A percentile compares a stretch with the other conserved stretches of the same genome.
Evolutionary conservation across 108 stramenopile genomes (phyloP).

Genomic region (Ochromonas danica): DNA sequence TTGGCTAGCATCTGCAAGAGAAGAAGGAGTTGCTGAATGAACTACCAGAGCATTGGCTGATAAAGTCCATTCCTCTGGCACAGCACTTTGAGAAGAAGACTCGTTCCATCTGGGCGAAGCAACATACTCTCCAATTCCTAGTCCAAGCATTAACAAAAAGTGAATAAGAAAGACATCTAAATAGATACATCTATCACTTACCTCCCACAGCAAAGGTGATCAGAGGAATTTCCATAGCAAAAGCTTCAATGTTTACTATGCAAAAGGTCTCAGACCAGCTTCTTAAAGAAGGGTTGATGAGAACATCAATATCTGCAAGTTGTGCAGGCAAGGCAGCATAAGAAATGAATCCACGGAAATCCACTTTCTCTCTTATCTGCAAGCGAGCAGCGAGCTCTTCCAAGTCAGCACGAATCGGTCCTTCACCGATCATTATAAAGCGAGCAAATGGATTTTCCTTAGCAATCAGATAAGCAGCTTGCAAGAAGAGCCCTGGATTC

Average conservation of each 20-base stretch:
- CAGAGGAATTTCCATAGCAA: conserved; percentile 49
- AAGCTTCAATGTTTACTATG: conserved; percentile 57
- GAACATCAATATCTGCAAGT: conserved; percentile 38
- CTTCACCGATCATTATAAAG: conserved; percentile 58
- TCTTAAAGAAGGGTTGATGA: conserved; percentile 54
- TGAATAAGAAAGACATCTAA: too few species aligned
- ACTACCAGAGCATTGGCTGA: too few species aligned
- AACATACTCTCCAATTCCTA: too few species aligned
- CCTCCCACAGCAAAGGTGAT: conserved; percentile 61
- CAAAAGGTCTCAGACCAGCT: conserved; percentile 56
- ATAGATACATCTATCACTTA: too few species aligned
- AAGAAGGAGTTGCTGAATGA: too few species aligned
- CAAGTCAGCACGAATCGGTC: conserved; percentile 28
- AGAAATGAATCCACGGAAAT: conserved; percentile 45
- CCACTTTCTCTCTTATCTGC: conserved; percentile 37
- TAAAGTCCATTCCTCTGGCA: too few species aligned
- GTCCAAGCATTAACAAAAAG: too few species aligned
- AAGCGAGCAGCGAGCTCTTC: conserved; percentile 31
- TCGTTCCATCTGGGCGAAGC: too few species aligned
- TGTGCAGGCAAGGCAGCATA: conserved; percentile 21
- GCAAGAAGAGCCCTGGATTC: conserved; percentile 51
- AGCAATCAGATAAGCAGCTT: conserved; percentile 37
- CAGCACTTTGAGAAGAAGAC: too few species aligned
- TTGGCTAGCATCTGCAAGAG: too few species aligned
- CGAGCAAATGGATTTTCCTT: conserved; percentile 25